Base-by-base conservation (phyloP, 768 basidiomycete species). In the Pleurotus salmoneostramineus region DNA sequence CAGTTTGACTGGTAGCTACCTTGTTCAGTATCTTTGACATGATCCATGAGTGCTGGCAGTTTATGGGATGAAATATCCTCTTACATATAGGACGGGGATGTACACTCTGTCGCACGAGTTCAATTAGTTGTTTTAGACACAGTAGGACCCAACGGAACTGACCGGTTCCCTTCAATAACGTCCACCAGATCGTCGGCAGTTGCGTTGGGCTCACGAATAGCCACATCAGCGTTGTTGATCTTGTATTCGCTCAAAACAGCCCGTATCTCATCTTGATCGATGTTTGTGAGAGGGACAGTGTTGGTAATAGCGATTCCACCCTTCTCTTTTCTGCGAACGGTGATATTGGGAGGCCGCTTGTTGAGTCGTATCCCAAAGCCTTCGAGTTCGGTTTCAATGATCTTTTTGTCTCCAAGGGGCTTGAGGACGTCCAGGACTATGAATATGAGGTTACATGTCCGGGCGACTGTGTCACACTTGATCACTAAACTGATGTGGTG, bases 401-500 rank as follows among this genome's bases (percentile, higher is more conserved):
- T 75, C 58, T 82, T 89, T 67, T 97, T 94, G 77, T 98, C 96
- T 27, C 89, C 91, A 14, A 98, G 83, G n/a, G 97, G 97, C 74
- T 98, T 99, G 36, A 97, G 83, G 31, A 99, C 97, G 66, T 99
- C 97, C 50, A 99, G 84, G 32, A 98, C 91, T 70, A 99, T 98
- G 73, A 98, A 98, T 60, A 99, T 98, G 36, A 98, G 86, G 71
- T 98, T 93, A 71, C 97, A 98, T 42, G 97, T 98, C 59, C 97
- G 87, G 6, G 97, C 96, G 63, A 99, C 97, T 93, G 74, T 32
- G 45, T 44, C 35, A 49, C 12, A 42, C 1, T 43, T 17, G 15
- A 15, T 17, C 14, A 17, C 8, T 43, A 14, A 17, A 37, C 15
- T 27, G 15, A 14, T 15, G 3, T 11, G 34, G 14, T 40, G 31